Percentiles rank a stretch among this genome's conserved stretches.
Conservation (phyloP, 2,329 filamentous ascomycete species). For the Cercospora berteroae region DNA sequence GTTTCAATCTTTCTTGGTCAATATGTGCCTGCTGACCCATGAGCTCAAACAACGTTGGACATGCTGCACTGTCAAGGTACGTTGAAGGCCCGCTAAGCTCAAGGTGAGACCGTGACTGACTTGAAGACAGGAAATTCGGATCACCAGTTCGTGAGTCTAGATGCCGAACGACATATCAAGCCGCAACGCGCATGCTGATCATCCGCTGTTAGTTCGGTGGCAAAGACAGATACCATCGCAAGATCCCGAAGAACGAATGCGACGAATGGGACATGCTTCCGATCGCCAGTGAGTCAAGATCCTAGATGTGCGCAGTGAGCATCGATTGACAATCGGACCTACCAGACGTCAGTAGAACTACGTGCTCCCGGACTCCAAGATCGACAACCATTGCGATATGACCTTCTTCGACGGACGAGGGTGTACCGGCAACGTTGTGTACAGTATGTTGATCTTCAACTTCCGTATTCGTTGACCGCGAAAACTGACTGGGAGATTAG, state of each 20-base stretch:
- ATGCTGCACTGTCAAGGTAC: not conserved
- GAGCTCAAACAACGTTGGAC: not conserved
- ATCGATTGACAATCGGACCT: not conserved
- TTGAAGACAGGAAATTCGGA: not conserved
- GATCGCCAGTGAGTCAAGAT: conserved; percentile 1
- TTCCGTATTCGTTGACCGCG: not conserved
- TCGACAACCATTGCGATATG: conserved; percentile 3
- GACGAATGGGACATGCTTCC: not conserved
- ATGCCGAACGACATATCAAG: not conserved
- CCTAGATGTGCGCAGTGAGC: not conserved
- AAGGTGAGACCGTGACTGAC: not conserved
- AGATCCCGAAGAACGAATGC: not conserved
- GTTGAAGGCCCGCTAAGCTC: too few species aligned
- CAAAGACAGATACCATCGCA: not conserved
- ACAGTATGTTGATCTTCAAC: not conserved
- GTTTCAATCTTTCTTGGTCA: not conserved
- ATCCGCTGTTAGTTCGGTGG: not conserved
- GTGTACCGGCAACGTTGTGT: not conserved
- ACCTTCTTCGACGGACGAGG: not conserved
- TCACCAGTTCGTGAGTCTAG: not conserved
- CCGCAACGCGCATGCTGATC: not conserved
- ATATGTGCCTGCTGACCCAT: not conserved
- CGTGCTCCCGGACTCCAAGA: not conserved
- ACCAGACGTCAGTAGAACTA: conserved; percentile 1
- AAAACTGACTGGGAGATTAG: not conserved